phyloP scores from a whole-genome alignment of 257 asterid species.

The Avicennia marina region DNA sequence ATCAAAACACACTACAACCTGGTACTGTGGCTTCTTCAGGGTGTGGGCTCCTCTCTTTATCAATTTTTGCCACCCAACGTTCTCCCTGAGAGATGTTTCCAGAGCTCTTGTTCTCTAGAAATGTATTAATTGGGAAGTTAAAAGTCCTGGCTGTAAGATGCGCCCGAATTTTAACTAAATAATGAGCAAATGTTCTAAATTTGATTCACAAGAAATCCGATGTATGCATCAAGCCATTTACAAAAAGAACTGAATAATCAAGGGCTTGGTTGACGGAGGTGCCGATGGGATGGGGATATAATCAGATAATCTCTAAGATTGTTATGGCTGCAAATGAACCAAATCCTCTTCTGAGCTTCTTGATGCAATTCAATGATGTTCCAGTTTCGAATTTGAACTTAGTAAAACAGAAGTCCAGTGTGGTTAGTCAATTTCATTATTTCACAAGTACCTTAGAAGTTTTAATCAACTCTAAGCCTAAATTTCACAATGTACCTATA shows the following conservation, averaged over 20 bases:
- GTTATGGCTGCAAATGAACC: neutral
- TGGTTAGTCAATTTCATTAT: neutral
- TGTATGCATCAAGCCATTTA: neutral
- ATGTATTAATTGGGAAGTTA: slow-evolving; percentile 1
- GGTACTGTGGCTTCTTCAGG: slow-evolving; percentile 64
- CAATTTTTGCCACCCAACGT: slow-evolving; percentile 72
- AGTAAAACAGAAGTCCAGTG: too few relatives aligned
- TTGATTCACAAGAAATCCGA: neutral
- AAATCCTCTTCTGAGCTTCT: neutral
- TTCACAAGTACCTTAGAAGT: neutral
- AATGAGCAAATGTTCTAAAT: slow-evolving; percentile 10
- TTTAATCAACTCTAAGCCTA: neutral
- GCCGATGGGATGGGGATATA: neutral
- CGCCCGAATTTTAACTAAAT: neutral
- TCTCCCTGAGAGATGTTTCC: slow-evolving; percentile 37
- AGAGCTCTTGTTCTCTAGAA: slow-evolving; percentile 58
- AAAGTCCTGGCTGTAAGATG: neutral
- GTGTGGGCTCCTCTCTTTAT: slow-evolving; percentile 88
- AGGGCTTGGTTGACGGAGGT: too few relatives aligned
- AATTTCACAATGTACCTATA: neutral
- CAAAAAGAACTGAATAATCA: neutral
- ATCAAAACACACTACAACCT: slow-evolving; percentile 40
- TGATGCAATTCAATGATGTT: neutral
- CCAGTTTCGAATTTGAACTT: neutral
- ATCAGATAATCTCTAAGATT: slow-evolving; percentile 5